A percentile compares a stretch with the other conserved stretches of the same genome.
Evolutionary conservation across 345 rosid species (phyloP).

Genomic region (Populus pruinosa): DNA sequence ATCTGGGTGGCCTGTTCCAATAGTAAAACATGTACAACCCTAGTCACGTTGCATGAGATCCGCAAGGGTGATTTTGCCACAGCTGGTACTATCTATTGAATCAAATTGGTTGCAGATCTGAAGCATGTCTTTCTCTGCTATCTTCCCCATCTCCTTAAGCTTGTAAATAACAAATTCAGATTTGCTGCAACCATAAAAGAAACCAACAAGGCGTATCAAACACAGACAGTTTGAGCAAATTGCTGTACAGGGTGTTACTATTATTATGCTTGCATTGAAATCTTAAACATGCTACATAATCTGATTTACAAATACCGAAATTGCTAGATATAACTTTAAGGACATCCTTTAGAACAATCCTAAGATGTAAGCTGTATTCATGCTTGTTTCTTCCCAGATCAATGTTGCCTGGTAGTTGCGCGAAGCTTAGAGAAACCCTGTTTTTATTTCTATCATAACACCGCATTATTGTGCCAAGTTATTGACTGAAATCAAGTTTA

Average conservation of each 20-base stretch:
- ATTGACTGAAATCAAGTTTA: neutral
- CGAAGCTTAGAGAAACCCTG: neutral
- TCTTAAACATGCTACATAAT: neutral
- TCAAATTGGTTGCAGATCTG: constrained; percentile 58
- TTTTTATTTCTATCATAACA: neutral
- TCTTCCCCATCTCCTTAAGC: constrained; percentile 74
- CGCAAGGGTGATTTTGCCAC: constrained; percentile 56
- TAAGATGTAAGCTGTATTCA: neutral
- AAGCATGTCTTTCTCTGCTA: constrained; percentile 53
- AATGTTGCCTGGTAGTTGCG: neutral
- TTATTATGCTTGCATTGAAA: neutral
- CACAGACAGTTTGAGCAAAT: neutral
- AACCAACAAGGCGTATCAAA: constrained; percentile 2
- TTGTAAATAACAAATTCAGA: constrained; percentile 65
- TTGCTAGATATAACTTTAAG: neutral
- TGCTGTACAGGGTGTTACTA: neutral
- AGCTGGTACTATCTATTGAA: constrained; percentile 34
- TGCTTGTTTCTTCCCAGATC: neutral
- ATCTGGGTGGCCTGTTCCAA: neutral
- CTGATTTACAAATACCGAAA: neutral
- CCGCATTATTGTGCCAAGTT: neutral
- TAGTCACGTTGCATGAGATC: constrained; percentile 41
- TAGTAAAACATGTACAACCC: neutral
- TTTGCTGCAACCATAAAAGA: constrained; percentile 46
- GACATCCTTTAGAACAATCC: neutral